phyloP scores from a whole-genome alignment of 176 grass and related monocot species.

The Sorghum bicolor region DNA sequence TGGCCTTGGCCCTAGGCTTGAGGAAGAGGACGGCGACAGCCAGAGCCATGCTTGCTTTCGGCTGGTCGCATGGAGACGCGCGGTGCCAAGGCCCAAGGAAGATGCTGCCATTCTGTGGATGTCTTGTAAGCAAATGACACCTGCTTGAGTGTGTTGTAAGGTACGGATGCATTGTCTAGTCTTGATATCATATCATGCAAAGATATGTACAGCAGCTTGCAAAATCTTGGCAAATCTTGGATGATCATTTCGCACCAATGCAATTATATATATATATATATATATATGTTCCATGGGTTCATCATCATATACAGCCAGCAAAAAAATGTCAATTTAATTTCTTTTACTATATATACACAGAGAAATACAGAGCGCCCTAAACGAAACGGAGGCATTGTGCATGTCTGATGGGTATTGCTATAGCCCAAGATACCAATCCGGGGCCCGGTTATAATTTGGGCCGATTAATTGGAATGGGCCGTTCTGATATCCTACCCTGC shows the following conservation, averaged over 20 bases:
- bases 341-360: neutral
- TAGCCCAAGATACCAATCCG: neutral
- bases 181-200: neutral
- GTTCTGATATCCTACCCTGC: neutral
- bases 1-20: neutral
- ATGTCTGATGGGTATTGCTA: neutral
- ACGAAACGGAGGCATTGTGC: no score
- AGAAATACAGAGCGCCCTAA: neutral
- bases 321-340: no score
- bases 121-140: conserved; percentile 4
- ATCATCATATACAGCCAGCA: neutral
- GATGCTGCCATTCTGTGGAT: neutral
- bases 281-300: neutral
- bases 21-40: neutral
- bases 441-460: neutral
- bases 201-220: neutral
- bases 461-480: neutral
- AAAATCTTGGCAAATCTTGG: neutral
- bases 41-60: neutral
- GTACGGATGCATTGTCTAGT: neutral
- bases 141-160: conserved; percentile 36
- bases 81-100: neutral
- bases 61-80: neutral
- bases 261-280: neutral
- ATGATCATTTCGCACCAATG: neutral